Conservation (phyloP, 768 basidiomycete genomes). For the Leucosporidium creatinivorum region DNA sequence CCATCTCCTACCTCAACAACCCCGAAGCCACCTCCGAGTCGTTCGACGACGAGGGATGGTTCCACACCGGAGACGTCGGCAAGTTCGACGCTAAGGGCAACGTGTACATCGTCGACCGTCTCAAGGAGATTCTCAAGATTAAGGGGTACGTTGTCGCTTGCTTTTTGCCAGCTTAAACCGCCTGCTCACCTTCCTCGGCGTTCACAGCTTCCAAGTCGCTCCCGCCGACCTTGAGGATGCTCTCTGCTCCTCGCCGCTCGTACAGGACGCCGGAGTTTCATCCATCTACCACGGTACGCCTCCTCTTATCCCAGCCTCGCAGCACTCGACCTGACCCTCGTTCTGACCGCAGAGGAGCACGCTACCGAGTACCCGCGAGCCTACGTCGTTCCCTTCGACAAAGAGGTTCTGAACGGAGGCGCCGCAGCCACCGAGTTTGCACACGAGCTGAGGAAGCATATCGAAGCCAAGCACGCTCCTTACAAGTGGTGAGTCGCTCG, state of each 20-base stretch:
- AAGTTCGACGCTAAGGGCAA: constrained; percentile 30
- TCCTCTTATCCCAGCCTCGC: constrained; percentile 26
- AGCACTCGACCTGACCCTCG: background rate
- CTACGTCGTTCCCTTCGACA: constrained; percentile 37
- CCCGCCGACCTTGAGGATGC: constrained; percentile 38
- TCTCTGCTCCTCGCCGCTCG: constrained; percentile 30
- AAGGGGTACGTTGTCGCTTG: constrained; percentile 26
- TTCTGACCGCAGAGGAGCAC: constrained; percentile 33
- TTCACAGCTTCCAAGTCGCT: constrained; percentile 36
- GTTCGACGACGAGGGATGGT: constrained; percentile 32
- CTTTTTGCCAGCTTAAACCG: background rate
- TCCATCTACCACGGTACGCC: constrained; percentile 33
- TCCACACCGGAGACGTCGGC: constrained; percentile 38
- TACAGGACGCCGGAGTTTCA: constrained; percentile 37
- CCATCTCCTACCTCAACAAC: constrained; percentile 38
- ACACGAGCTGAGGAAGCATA: constrained; percentile 20
- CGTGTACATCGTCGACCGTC: constrained; percentile 29
- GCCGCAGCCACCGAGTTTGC: constrained; percentile 27
- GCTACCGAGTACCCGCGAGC: constrained; percentile 37
- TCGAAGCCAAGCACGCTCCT: constrained; percentile 33
- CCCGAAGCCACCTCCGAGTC: constrained; percentile 32
- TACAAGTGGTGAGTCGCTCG: constrained; percentile 34
- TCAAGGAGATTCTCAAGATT: constrained; percentile 39
- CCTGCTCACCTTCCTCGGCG: background rate
- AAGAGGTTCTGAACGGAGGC: constrained; percentile 21